Conservation (phyloP, 2,329 filamentous ascomycete species). For the Aspergillus terreus region DNA sequence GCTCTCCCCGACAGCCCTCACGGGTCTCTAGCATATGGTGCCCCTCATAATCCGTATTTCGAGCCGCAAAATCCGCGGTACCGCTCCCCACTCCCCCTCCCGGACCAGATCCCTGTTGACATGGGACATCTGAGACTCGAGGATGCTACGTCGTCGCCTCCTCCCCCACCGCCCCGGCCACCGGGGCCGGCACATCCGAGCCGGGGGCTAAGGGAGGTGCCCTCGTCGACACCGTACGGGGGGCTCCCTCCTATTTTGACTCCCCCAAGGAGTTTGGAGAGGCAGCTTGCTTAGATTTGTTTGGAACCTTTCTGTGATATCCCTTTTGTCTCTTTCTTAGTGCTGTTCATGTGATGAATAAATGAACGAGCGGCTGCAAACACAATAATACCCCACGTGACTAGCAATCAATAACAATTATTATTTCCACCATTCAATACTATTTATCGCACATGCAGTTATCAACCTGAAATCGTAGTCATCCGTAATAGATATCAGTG, state of each 20-base stretch:
- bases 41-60: conserved; percentile 9
- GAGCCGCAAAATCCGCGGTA: conserved; percentile 20
- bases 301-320: conserved; percentile 1
- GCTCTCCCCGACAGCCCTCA: conserved; percentile 58
- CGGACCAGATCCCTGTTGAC: conserved; percentile 26
- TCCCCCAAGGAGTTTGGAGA: conserved; percentile 34
- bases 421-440: too few species aligned
- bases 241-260: conserved; percentile 25
- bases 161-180: not conserved
- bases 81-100: conserved; percentile 18
- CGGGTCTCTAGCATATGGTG: conserved; percentile 21
- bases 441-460: too few species aligned
- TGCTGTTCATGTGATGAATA: too few species aligned
- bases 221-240: conserved; percentile 20
- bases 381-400: too few species aligned
- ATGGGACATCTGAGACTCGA: conserved; percentile 23
- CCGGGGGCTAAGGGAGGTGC: conserved; percentile 19
- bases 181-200: conserved; percentile 17
- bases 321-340: not conserved
- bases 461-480: too few species aligned
- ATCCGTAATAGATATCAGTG: too few species aligned
- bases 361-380: too few species aligned
- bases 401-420: too few species aligned
- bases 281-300: conserved; percentile 33
- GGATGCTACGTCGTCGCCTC: conserved; percentile 3